phyloP scores from a whole-genome alignment of 768 basidiomycete genomes.

The Amanita jacksonii region DNA sequence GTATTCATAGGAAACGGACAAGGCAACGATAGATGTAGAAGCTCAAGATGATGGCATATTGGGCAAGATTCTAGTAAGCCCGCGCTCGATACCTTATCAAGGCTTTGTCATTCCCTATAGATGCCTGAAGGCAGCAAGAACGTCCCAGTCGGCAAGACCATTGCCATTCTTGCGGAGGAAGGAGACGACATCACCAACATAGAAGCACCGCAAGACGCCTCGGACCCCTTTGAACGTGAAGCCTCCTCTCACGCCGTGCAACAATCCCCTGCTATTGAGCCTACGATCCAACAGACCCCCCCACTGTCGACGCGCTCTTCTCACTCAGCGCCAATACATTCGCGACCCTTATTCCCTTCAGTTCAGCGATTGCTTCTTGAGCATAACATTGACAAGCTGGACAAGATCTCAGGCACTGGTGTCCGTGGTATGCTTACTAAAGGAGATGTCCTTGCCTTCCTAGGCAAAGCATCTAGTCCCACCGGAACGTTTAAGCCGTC shows the following conservation, averaged over 20 bases:
- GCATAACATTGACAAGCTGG: slow-evolving; percentile 46
- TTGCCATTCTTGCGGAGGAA: slow-evolving; percentile 90
- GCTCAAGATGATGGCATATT: slow-evolving; percentile 95
- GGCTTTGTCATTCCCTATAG: slow-evolving; percentile 25
- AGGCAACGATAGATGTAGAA: slow-evolving; percentile 97
- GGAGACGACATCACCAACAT: slow-evolving; percentile 92
- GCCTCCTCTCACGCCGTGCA: slow-evolving; percentile 12
- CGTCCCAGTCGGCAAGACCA: slow-evolving; percentile 78
- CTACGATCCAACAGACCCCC: slow-evolving; percentile 16
- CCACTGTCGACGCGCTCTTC: slow-evolving; percentile 22
- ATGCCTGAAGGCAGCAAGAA: slow-evolving; percentile 71
- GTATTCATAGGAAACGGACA: slow-evolving; percentile 72
- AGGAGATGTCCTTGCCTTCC: slow-evolving; percentile 82
- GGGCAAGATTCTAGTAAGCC: slow-evolving; percentile 77
- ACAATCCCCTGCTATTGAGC: slow-evolving; percentile 17
- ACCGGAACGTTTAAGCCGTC: slow-evolving; percentile 58
- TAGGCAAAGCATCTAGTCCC: slow-evolving; percentile 77
- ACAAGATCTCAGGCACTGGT: slow-evolving; percentile 80
- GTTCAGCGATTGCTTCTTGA: slow-evolving; percentile 75
- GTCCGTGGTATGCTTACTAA: slow-evolving; percentile 92
- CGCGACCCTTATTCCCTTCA: slow-evolving; percentile 81
- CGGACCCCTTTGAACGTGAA: not conserved
- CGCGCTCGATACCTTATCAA: not conserved
- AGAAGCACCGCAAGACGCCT: slow-evolving; percentile 45
- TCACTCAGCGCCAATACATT: slow-evolving; percentile 35